Evolutionary conservation across 176 grass and related monocot species (phyloP).

Genomic region (Aegilops bicornis): DNA sequence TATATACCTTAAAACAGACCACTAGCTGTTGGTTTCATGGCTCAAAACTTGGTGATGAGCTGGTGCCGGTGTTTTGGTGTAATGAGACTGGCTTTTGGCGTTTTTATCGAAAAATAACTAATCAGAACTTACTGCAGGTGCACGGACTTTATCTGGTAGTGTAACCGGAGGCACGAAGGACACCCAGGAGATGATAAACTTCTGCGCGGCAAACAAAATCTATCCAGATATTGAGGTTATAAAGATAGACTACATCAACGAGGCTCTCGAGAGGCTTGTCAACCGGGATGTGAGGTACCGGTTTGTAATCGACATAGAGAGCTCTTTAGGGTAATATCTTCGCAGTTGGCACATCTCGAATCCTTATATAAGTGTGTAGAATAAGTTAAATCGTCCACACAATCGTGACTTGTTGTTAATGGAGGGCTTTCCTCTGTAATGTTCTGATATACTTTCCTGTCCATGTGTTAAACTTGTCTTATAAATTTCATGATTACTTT

Average conservation of each 20-base stretch:
- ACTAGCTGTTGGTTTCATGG: background rate
- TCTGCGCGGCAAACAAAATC: constrained; percentile 70
- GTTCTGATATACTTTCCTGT: background rate
- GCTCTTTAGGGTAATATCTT: constrained; percentile 43
- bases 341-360: background rate
- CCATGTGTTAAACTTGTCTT: too few relatives aligned
- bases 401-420: background rate
- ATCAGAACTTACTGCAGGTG: constrained; percentile 40
- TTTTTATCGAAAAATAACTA: background rate
- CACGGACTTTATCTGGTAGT: constrained; percentile 59
- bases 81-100: background rate
- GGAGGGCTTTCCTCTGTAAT: background rate
- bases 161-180: constrained; percentile 57
- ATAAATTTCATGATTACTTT: too few relatives aligned
- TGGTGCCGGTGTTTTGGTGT: background rate
- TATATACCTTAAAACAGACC: background rate
- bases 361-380: background rate
- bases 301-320: constrained; percentile 68
- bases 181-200: constrained; percentile 61
- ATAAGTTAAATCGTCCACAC: background rate
- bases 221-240: constrained; percentile 73
- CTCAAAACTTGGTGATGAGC: background rate
- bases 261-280: constrained; percentile 63
- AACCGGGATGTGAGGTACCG: constrained; percentile 69
- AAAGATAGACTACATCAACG: constrained; percentile 77